These are phyloP conservation scores for Spathaspora hagerdaliae DNA, from an alignment of 805 yeast species.

Conservation along the genomic window DNA sequence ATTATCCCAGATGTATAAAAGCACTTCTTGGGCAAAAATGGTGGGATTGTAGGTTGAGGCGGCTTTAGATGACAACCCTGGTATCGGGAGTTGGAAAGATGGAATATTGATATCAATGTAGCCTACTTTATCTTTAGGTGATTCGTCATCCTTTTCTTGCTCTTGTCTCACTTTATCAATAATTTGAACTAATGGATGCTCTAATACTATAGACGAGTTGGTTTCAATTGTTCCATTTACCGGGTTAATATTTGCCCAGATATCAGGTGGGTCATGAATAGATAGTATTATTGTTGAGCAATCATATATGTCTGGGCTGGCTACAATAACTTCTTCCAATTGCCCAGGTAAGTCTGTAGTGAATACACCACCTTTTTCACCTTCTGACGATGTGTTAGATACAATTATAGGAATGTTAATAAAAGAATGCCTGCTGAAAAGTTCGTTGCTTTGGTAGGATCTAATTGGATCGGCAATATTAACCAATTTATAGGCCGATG, in stretches of 20 bases:
- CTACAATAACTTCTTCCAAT: slow-evolving; percentile 60
- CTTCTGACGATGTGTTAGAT: slow-evolving; percentile 9
- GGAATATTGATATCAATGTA: slow-evolving; percentile 84
- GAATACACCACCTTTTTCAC: slow-evolving; percentile 20
- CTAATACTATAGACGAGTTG: slow-evolving; percentile 68
- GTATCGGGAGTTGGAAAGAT: slow-evolving; percentile 37
- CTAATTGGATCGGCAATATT: slow-evolving; percentile 74
- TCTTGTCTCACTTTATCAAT: slow-evolving; percentile 52
- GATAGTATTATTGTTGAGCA: slow-evolving; percentile 62
- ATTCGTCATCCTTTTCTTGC: slow-evolving; percentile 10
- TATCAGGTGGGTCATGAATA: slow-evolving; percentile 87
- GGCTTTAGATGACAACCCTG: slow-evolving; percentile 28
- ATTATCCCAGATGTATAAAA: slow-evolving; percentile 86
- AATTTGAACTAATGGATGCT: slow-evolving; percentile 59
- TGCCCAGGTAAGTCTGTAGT: slow-evolving; percentile 44
- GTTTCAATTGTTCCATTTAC: slow-evolving; percentile 74
- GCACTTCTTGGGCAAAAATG: slow-evolving; percentile 69
- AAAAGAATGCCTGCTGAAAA: slow-evolving; percentile 54
- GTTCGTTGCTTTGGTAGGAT: slow-evolving; percentile 57
- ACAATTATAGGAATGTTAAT: slow-evolving; percentile 61
- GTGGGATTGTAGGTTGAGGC: slow-evolving; percentile 49
- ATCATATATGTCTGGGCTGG: slow-evolving; percentile 66
- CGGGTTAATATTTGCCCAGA: slow-evolving; percentile 86
- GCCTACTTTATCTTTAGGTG: slow-evolving; percentile 46
- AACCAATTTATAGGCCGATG: slow-evolving; percentile 29